phyloP scores from a whole-genome alignment of 2,329 filamentous ascomycete genomes.

The Acrocalymma vagum region DNA sequence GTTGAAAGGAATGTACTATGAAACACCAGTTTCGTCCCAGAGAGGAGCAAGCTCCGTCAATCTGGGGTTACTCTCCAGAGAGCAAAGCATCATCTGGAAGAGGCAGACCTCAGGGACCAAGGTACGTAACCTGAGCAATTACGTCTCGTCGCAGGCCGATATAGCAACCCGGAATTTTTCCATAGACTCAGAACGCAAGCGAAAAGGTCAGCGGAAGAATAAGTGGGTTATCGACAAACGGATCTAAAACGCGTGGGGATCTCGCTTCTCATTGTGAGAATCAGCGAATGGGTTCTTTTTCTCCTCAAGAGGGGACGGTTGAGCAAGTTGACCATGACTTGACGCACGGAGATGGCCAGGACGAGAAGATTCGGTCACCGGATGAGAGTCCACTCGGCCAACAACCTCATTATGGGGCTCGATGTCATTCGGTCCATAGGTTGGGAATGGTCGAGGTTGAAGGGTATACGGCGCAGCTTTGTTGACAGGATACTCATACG shows the following conservation, averaged over 20 bases:
- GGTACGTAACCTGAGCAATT: constrained; percentile 54
- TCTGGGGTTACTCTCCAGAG: constrained; percentile 45
- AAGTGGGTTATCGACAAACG: constrained; percentile 42
- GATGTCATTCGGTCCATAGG: constrained; percentile 45
- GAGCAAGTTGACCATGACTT: constrained; percentile 54
- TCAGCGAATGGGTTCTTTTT: constrained; percentile 45
- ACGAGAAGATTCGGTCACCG: constrained; percentile 52
- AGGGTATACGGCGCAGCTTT: constrained; percentile 58
- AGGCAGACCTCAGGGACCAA: constrained; percentile 47
- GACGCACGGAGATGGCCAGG: constrained; percentile 54
- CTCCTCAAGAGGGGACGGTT: constrained; percentile 52
- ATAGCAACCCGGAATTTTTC: constrained; percentile 24
- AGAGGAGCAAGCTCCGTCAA: constrained; percentile 49
- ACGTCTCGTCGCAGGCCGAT: constrained; percentile 49
- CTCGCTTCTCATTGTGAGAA: too few species aligned
- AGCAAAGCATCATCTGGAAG: constrained; percentile 44
- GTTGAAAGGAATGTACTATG: constrained; percentile 34
- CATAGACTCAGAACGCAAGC: constrained; percentile 54
- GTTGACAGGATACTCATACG: constrained; percentile 53
- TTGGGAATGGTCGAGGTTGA: constrained; percentile 53
- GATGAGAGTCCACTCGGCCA: constrained; percentile 52
- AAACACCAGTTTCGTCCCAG: constrained; percentile 47
- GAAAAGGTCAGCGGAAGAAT: constrained; percentile 56
- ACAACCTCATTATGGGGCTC: constrained; percentile 51
- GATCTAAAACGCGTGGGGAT: constrained; percentile 8